These are phyloP conservation scores for Osmanthus fragrans DNA, from an alignment of 257 asterid genomes.

Conservation along the genomic window DNA sequence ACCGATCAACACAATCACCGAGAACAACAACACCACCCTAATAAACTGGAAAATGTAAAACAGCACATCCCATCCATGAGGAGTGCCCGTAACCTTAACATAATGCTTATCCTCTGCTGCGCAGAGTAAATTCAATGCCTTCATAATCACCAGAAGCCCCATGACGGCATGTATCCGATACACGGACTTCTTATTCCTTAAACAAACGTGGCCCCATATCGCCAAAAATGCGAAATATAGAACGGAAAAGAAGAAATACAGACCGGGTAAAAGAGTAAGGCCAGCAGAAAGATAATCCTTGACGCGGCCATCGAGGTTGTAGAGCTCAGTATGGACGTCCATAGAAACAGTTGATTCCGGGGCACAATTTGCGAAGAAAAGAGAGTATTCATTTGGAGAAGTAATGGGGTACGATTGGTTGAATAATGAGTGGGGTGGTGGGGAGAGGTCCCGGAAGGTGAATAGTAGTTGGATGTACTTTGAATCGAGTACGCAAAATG, in stretches of 20 bases:
- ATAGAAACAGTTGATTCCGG: constrained; percentile 83
- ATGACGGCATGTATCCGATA: constrained; percentile 85
- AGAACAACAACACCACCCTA: constrained; percentile 77
- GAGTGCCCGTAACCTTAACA: constrained; percentile 89
- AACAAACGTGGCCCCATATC: constrained; percentile 57
- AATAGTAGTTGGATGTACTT: constrained; percentile 57
- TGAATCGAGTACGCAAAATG: constrained; percentile 78
- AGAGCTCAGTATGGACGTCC: constrained; percentile 84
- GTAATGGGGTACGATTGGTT: constrained; percentile 64
- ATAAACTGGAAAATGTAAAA: constrained; percentile 88
- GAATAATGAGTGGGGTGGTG: constrained; percentile 73
- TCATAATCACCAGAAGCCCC: constrained; percentile 71
- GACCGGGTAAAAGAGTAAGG: constrained; percentile 73
- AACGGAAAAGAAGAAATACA: constrained; percentile 64
- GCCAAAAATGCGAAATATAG: constrained; percentile 61
- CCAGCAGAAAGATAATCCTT: constrained; percentile 89
- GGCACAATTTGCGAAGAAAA: constrained; percentile 87
- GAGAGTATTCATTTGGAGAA: constrained; percentile 77
- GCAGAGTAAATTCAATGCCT: constrained; percentile 76
- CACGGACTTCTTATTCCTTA: constrained; percentile 56
- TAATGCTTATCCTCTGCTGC: constrained; percentile 97
- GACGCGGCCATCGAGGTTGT: constrained; percentile 58
- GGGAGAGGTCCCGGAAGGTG: constrained; percentile 83
- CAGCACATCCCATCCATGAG: constrained; percentile 98
- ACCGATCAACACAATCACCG: constrained; percentile 80